phyloP scores from a whole-genome alignment of 140 eudicot genomes.

The Ambrosia hybrid region DNA sequence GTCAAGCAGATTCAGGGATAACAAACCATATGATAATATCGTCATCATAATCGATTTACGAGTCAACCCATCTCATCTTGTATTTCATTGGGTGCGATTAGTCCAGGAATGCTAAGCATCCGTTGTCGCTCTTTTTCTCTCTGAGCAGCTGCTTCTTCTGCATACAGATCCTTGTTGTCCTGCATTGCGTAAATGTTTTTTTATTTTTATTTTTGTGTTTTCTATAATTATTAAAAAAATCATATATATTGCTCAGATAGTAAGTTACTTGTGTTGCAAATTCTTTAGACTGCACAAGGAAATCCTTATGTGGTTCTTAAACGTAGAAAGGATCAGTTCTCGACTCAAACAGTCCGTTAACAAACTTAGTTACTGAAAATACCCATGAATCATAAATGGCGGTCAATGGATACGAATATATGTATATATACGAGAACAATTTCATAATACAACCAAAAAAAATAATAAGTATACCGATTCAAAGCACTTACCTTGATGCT shows the following conservation, averaged over 20 bases:
- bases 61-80: constrained; percentile 96
- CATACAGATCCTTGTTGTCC: constrained; percentile 97
- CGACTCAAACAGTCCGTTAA: constrained; percentile 79
- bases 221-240: neutral
- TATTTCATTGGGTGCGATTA: constrained; percentile 90
- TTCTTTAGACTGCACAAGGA: constrained; percentile 93
- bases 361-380: constrained; percentile 73
- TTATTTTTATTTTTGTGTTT: neutral
- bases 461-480: neutral
- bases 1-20: neutral
- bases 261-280: constrained; percentile 79
- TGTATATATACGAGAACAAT: too few relatives aligned
- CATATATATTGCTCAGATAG: neutral
- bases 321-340: constrained; percentile 64
- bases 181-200: constrained; percentile 26
- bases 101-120: constrained; percentile 87
- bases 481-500: constrained; percentile 47
- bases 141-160: constrained; percentile 97
- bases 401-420: neutral
- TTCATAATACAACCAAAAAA: neutral
- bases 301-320: constrained; percentile 95
- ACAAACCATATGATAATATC: too few relatives aligned
- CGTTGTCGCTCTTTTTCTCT: constrained; percentile 81
- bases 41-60: constrained; percentile 23
- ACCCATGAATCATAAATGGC: constrained; percentile 2